Base-by-base conservation (phyloP, 2,329 filamentous ascomycete genomes). In the Trichophyton simii region DNA sequence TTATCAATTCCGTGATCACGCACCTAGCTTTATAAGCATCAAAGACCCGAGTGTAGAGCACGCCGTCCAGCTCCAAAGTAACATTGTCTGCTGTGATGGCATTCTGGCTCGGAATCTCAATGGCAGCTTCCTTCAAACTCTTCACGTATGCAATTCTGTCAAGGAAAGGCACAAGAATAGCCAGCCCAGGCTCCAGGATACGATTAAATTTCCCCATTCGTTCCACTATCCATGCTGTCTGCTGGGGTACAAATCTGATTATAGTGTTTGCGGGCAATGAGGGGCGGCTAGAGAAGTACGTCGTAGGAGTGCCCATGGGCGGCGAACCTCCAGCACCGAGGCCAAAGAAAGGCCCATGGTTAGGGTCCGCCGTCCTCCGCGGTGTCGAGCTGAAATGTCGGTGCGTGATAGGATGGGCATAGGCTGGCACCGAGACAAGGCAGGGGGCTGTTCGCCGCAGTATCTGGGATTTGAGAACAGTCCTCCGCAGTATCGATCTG, bases 11-110 rank as follows among this genome's bases (percentile, higher is more conserved):
- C 57, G 6, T 59, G 38, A 41, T 31, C 15, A 68, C 81, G 70
- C 75, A 92, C 88, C 89, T 94, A 18, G 94, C 94, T 78, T 97
- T 99, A 77, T 96, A 99, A 9, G 94, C 92, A 75, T 99, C 94
- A 73, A 97, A 96, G 1, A 99, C 91, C 62, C 94, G 82, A 4
- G 94, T 99, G 73, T 95, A 99, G 59, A 99, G 78, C 44, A 99
- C 90, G 67, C 94, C 94, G 73, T 99, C 94, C 42, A 99, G 82
- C 75, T 97, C 94, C 64, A 99, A 79, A 2, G 94, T 99, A 36
- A 99, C 94, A 69, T 99, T 99, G 80, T 99, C 94, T 61, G 94
- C 92, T 0, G 94, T 99, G 72, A 99, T 99, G 69, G 94, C 94
- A 73, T 89, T 95, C 79, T 99, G 94, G 69, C 88, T 95, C 2